Base-by-base conservation (phyloP, 306 rosid species). In the Heteromeles arbutifolia region DNA sequence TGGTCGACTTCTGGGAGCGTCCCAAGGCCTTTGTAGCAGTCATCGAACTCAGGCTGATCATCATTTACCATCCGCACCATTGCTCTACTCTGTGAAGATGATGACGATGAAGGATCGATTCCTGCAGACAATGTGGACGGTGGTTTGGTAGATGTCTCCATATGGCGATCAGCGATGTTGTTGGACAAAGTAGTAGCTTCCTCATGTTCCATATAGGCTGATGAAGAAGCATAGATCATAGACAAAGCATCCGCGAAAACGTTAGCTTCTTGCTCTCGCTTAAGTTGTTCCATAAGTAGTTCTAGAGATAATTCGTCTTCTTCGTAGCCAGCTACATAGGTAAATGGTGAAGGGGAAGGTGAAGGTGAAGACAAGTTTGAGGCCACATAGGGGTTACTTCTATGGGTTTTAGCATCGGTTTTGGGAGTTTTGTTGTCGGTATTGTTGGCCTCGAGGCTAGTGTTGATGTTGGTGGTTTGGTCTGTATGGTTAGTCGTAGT, bases 21-120 rank as follows among this genome's bases (percentile, higher is more conserved):
- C 21, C 56, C 86, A 53, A 81, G 82, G 58, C 62, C 63, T 10
- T 37, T 63, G 11, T 31, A 86, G 45, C 53, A 77, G 14, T 70
- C 69, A 32, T 32, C 75, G 13, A 31, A 4, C 43, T 77, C 62
- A 9, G 77, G 44, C 34, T 69, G 67, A 71, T 67, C 64, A 50
- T 72, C 67, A 12, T 53, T 65, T 2, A 3, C 11, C 25, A 2
- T 26, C 77, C 19, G 8, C 67, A 13, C 9, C 28, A 19, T 31
- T 6, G 52, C 57, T 21, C 25, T 54, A n/a, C 13, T 67, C 8
- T 11, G 8, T 13, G 79, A 69, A 25, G 74, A 25, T 26, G 70
- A 14, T 10, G 63, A 37, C 1, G 54, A 39, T 21, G 76, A 13
- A 31, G 41, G 56, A 11, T 4, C 79, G 19, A 29, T 28, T 21